These are phyloP conservation scores for Mollisiaceae sp. DNA, from an alignment of 2,329 filamentous ascomycete genomes.

Conservation along the genomic window DNA sequence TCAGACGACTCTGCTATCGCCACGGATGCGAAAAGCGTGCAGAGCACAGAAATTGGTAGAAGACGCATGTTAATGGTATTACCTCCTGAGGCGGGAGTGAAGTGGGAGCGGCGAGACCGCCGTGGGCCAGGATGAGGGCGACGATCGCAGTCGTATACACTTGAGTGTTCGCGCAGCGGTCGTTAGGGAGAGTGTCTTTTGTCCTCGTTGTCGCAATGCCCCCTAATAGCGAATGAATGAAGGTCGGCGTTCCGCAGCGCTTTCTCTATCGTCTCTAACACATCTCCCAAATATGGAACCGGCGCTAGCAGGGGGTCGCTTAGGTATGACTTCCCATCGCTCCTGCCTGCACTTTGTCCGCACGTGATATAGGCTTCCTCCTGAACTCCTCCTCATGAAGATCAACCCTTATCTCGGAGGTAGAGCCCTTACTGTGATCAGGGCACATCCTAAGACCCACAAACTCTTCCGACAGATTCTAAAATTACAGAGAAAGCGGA, in stretches of 20 bases:
- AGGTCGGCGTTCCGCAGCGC: background rate
- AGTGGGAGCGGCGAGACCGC: constrained; percentile 35
- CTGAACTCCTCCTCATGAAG: background rate
- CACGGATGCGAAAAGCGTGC: constrained; percentile 35
- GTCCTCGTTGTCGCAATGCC: constrained; percentile 20
- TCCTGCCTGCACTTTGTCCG: background rate
- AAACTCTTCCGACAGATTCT: background rate
- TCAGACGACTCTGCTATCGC: constrained; percentile 32
- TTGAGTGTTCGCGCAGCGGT: constrained; percentile 20
- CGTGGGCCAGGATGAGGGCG: constrained; percentile 18
- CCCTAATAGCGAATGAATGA: constrained; percentile 22
- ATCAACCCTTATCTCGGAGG: background rate
- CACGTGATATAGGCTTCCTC: constrained; percentile 12
- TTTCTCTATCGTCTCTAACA: constrained; percentile 23
- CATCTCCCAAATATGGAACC: constrained; percentile 24
- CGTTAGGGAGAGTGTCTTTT: constrained; percentile 9
- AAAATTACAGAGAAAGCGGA: background rate
- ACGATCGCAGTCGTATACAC: constrained; percentile 18
- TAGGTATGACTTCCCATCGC: constrained; percentile 7
- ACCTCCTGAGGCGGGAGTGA: constrained; percentile 29
- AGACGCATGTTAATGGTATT: constrained; percentile 40
- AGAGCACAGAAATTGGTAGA: constrained; percentile 36
- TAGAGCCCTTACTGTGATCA: background rate
- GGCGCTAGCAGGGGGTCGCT: constrained; percentile 14
- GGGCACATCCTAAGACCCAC: background rate